phyloP scores from a whole-genome alignment of 1,284 basidiomycete genomes.

The Cryptococcus maquisensis region DNA sequence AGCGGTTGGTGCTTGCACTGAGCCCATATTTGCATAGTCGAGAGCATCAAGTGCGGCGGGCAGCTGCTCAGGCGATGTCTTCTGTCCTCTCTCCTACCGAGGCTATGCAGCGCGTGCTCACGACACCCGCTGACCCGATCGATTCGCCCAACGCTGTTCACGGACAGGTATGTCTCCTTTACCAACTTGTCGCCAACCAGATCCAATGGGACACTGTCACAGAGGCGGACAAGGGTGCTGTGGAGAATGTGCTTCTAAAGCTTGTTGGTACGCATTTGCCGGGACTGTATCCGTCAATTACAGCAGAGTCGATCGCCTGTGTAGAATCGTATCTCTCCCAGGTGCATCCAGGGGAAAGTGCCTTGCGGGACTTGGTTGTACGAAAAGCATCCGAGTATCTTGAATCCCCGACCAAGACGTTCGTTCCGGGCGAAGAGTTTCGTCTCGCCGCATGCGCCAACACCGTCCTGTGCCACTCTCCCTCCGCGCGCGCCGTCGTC shows the following conservation, averaged over 20 bases:
- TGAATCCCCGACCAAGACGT: background rate
- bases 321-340: slow-evolving; percentile 12
- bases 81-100: slow-evolving; percentile 29
- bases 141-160: slow-evolving; percentile 29
- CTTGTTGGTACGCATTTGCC: slow-evolving; percentile 5
- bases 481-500: background rate
- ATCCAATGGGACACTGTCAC: slow-evolving; percentile 20
- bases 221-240: background rate
- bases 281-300: slow-evolving; percentile 5
- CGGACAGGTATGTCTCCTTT: slow-evolving; percentile 31
- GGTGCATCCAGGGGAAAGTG: too few species aligned
- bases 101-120: slow-evolving; percentile 17
- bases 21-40: slow-evolving; percentile 24
- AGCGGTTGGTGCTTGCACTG: slow-evolving; percentile 18
- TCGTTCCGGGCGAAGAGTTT: slow-evolving; percentile 8
- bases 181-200: slow-evolving; percentile 29
- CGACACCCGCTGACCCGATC: slow-evolving; percentile 1
- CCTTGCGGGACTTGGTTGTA: background rate
- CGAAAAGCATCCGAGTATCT: background rate
- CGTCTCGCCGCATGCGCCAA: slow-evolving; percentile 1
- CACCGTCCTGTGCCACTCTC: slow-evolving; percentile 10
- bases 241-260: slow-evolving; percentile 11
- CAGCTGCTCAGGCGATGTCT: slow-evolving; percentile 42
- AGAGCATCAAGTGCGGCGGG: slow-evolving; percentile 43
- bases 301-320: slow-evolving; percentile 17